These are phyloP conservation scores for Bruguiera parviflora DNA, from an alignment of 345 rosid genomes.

Conservation along the genomic window DNA sequence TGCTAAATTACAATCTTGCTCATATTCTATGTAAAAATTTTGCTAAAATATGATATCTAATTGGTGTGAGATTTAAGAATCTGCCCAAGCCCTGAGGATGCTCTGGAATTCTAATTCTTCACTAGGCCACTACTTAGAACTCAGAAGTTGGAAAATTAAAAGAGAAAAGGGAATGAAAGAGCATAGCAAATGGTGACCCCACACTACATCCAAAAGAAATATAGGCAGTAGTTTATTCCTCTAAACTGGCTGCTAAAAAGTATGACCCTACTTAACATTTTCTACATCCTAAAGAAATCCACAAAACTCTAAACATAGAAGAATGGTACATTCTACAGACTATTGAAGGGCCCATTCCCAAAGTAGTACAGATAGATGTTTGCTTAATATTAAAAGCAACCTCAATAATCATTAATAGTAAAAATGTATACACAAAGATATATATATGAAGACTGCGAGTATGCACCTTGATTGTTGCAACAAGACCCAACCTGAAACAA, in stretches of 20 bases:
- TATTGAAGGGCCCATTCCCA: not conserved
- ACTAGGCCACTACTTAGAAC: not conserved
- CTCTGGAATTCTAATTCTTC: not conserved
- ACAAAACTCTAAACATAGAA: not conserved
- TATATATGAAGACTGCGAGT: not conserved
- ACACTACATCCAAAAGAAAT: too few species aligned
- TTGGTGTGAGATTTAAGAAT: too few species aligned
- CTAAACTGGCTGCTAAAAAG: not conserved
- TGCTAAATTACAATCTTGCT: too few species aligned
- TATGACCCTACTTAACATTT: not conserved
- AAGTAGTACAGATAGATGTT: not conserved
- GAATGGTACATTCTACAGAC: not conserved
- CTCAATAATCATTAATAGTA: not conserved
- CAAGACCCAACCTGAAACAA: conserved; percentile 91
- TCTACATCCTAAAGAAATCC: not conserved
- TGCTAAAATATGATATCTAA: too few species aligned
- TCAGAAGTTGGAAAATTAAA: not conserved
- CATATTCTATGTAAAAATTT: too few species aligned
- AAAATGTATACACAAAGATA: not conserved
- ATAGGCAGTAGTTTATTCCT: too few species aligned
- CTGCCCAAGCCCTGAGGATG: too few species aligned
- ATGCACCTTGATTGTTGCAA: conserved; percentile 89
- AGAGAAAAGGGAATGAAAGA: too few species aligned
- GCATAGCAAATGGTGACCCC: too few species aligned
- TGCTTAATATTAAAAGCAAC: not conserved